A percentile compares a stretch with the other conserved stretches of the same genome.
Evolutionary conservation across 2,329 filamentous ascomycete species (phyloP).

Genomic region (Paecilomyces niveus): DNA sequence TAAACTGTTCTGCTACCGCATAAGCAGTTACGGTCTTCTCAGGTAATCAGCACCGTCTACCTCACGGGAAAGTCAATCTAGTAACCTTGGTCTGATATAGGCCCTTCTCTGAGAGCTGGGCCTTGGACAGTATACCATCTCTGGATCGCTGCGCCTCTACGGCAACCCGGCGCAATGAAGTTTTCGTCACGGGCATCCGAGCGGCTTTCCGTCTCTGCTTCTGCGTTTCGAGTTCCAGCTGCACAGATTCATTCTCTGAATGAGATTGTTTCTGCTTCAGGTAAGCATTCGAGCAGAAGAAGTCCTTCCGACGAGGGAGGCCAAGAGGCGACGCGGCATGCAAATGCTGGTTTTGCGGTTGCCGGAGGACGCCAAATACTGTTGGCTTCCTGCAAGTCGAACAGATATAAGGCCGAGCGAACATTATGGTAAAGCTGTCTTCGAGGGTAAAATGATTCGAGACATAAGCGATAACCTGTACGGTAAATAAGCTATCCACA

Average conservation of each 20-base stretch:
- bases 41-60: constrained; percentile 7
- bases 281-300: constrained; percentile 60
- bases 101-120: constrained; percentile 29
- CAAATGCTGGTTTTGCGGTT: constrained; percentile 26
- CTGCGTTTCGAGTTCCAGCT: constrained; percentile 14
- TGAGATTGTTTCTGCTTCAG: constrained; percentile 35
- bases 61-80: not conserved
- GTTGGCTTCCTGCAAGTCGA: constrained; percentile 23
- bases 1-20: constrained; percentile 61
- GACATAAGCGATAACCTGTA: not conserved
- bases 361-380: constrained; percentile 15
- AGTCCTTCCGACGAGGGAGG: constrained; percentile 49
- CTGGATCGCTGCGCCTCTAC: constrained; percentile 68
- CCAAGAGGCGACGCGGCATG: constrained; percentile 27
- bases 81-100: constrained; percentile 30
- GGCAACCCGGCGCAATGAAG: constrained; percentile 75
- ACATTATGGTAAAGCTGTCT: constrained; percentile 3
- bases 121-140: constrained; percentile 45
- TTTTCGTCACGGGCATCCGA: constrained; percentile 54
- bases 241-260: constrained; percentile 9
- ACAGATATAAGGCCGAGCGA: constrained; percentile 23
- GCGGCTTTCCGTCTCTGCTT: constrained; percentile 42
- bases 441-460: not conserved
- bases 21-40: constrained; percentile 54
- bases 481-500: not conserved